Evolutionary conservation across 2,329 filamentous ascomycete genomes (phyloP), one percentile per base, ranked within the genome.

Genomic region (Ascochyta fabae): DNA sequence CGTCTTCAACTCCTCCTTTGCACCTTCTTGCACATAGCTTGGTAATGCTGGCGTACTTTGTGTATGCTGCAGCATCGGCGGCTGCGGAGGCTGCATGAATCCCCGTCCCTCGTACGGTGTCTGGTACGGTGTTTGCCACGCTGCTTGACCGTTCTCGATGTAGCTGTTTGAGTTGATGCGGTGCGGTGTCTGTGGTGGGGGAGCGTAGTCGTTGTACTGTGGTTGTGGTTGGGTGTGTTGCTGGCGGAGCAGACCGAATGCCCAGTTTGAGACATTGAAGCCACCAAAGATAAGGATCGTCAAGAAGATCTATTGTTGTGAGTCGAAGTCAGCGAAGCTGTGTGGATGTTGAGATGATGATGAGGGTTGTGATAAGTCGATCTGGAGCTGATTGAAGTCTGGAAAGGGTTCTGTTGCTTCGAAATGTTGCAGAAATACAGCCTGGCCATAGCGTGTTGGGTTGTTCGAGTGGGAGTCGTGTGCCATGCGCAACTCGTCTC

Each of bases 191-290:
- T 70, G 69, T 2, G 68, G 72, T 12, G 53, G 53, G 9, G 60
- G 53, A 46, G 53, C 55, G 51, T 69, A 59, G 49, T 71, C 58
- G 53, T 64, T 31, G 35, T 68, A 51, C 24, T 62, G 61, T 19
- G 54, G 48, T 8, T 61, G 62, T 0, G 55, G 50, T 31, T 66
- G 62, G 10, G 61, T 47, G 27, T 65, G 59, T 60, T 80, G 79
- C 53, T 78, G 74, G 55, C 81, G 76, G 63, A 86, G 81, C 47
- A 83, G 79, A 54, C 80, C 80, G 69, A 87, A 86, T 2, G 84
- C 84, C 71, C 84, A 80, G 69, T 88, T 88, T 52, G 82, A 83
- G 56, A 84, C 77, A 39, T 82, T 80, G 47, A 86, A 81, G 63
- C 81, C 80, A 42, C 78, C 78, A 57, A 83, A 80, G 50, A 83